phyloP scores from a whole-genome alignment of 495 filamentous ascomycete genomes.

The Penicillium goetzii region DNA sequence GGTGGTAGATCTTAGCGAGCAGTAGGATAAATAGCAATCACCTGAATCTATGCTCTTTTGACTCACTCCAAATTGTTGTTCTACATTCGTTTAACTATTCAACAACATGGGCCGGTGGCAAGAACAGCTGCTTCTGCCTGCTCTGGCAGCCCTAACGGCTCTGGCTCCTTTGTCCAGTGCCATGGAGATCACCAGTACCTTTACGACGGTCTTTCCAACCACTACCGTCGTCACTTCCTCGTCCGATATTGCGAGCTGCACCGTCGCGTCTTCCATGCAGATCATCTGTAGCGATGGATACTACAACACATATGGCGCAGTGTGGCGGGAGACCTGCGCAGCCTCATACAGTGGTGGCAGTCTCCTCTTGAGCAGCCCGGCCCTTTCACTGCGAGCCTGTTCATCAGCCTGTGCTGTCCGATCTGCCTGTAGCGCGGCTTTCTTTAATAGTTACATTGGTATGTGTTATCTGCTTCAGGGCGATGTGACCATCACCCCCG shows the following conservation, averaged over 20 bases:
- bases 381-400: not conserved
- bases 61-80: not conserved
- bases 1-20: not conserved
- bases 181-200: not conserved
- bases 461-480: slow-evolving; percentile 1
- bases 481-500: not conserved
- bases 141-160: not conserved
- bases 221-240: not conserved
- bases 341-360: not conserved
- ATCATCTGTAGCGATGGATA: slow-evolving; percentile 1
- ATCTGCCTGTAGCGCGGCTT: not conserved
- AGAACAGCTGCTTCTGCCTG: not conserved
- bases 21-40: not conserved
- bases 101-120: not conserved
- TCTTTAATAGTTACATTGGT: not conserved
- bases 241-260: not conserved
- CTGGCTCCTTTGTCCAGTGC: not conserved
- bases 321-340: slow-evolving; percentile 3
- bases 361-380: not conserved
- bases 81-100: not conserved
- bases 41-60: not conserved
- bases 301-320: not conserved
- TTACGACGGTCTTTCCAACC: slow-evolving; percentile 4
- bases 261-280: not conserved
- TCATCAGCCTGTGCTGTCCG: not conserved